Percentiles rank a stretch among this genome's conserved stretches.
Conservation (phyloP, 495 filamentous ascomycete species). For the Clavariopsis aquatica region DNA sequence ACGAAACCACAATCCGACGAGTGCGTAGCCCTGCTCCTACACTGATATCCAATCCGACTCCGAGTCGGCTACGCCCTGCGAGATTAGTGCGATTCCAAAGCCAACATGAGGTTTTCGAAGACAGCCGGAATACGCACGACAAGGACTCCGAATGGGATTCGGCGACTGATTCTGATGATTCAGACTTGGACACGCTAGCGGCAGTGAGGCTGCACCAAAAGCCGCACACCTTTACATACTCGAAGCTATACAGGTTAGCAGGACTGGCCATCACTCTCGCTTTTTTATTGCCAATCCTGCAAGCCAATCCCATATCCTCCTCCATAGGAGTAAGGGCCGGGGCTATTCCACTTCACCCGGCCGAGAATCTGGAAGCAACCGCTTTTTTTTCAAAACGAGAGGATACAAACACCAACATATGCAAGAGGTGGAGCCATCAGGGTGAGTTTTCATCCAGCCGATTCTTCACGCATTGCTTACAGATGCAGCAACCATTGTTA, state of each 20-base stretch:
- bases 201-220: slow-evolving; percentile 12
- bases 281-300: slow-evolving; percentile 37
- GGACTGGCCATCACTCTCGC: slow-evolving; percentile 36
- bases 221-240: slow-evolving; percentile 1
- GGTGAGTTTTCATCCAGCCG: slow-evolving; percentile 45
- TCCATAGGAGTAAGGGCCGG: slow-evolving; percentile 39
- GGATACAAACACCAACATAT: slow-evolving; percentile 54
- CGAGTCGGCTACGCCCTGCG: slow-evolving; percentile 16
- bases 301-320: slow-evolving; percentile 25
- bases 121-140: slow-evolving; percentile 19
- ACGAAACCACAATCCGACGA: slow-evolving; percentile 21
- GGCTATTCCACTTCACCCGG: slow-evolving; percentile 34
- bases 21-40: slow-evolving; percentile 23
- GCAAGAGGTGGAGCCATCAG: slow-evolving; percentile 69
- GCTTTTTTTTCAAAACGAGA: slow-evolving; percentile 29
- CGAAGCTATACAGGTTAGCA: slow-evolving; percentile 35
- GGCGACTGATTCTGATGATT: slow-evolving; percentile 6
- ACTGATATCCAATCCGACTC: slow-evolving; percentile 5
- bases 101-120: slow-evolving; percentile 33
- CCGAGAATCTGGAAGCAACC: slow-evolving; percentile 3
- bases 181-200: slow-evolving; percentile 4
- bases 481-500: slow-evolving; percentile 54
- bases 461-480: slow-evolving; percentile 7
- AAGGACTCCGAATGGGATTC: slow-evolving; percentile 23
- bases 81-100: slow-evolving; percentile 42